Evolutionary conservation across 2,329 filamentous ascomycete genomes (phyloP), one percentile per base, ranked within the genome.

Genomic region (Pyrenochaeta sp.): DNA sequence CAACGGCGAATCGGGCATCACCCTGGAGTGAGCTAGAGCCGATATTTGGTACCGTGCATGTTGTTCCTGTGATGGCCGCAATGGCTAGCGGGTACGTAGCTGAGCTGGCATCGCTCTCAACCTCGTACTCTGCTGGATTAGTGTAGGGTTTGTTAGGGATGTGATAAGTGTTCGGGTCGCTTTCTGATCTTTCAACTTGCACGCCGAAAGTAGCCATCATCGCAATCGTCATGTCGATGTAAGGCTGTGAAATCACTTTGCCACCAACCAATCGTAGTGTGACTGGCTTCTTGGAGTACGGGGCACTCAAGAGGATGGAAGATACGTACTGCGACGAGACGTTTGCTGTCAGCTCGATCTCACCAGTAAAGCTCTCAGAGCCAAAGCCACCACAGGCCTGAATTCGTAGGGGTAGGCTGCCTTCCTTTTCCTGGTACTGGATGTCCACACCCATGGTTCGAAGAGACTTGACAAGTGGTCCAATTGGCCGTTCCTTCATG

Each of bases 311-410:
- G 50, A 99, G 83, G 63, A 99, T 88, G 1, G 94, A 97, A 0
- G 95, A 98, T 37, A 99, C 95, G 74, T 98, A 99, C 79, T 99
- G 95, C n/a, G 95, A 98, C 8, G 95, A 99, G 15, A 98, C 91
- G 42, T 95, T 98, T 0, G 95, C 95, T 10, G 93, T 92, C 55
- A 99, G 85, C 75, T 96, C 91, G 68, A 99, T 97, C 28, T 90
- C 84, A 37, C 95, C 95, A 54, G 93, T 69, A 54, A 77, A 77
- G 0, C 59, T 90, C 3, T 93, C 94, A 47, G 89, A 90, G 25
- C 91, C 90, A 45, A 78, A 78, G 5, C 72, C 76, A 4, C 74
- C 69, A 37, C 74, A 76, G 4, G 95, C 93, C 61, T 90, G 86
- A 50, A 99, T 90, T 57, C 89, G 87, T 12, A 99, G 81, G 0